A percentile compares a stretch with the other conserved stretches of the same genome.
These are phyloP conservation scores for Paraphoma sp. DNA, from an alignment of 2,329 filamentous ascomycete species.

Conservation along the genomic window DNA sequence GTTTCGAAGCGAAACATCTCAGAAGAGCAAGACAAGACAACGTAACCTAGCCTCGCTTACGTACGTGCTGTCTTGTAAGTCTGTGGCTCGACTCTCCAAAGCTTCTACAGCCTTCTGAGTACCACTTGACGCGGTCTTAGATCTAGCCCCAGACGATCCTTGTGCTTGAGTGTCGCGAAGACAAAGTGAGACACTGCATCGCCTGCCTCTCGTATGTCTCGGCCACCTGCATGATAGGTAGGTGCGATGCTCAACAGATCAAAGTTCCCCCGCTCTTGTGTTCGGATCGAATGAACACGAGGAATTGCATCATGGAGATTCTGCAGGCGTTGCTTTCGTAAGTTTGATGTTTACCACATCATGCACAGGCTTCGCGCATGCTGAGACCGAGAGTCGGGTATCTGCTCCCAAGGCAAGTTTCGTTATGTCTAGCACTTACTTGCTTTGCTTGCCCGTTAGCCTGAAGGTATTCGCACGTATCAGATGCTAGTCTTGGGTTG, in stretches of 20 bases:
- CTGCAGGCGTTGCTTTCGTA: neutral
- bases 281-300: neutral
- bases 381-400: neutral
- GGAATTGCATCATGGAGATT: neutral
- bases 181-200: no score
- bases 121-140: no score
- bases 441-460: neutral
- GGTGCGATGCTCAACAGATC: slow-evolving; percentile 1
- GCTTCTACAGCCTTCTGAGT: no score
- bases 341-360: neutral
- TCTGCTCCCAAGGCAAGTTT: neutral
- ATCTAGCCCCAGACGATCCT: no score
- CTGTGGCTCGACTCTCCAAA: no score
- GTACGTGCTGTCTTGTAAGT: no score
- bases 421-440: neutral
- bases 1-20: no score
- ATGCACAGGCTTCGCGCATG: neutral
- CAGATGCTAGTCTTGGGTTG: neutral
- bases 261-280: slow-evolving; percentile 8
- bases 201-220: neutral
- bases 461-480: neutral
- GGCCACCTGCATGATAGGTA: neutral
- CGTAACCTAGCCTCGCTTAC: no score
- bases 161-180: no score
- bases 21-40: no score